Base-by-base conservation (phyloP, 2,329 filamentous ascomycete species). In the Colletotrichum liriopes region DNA sequence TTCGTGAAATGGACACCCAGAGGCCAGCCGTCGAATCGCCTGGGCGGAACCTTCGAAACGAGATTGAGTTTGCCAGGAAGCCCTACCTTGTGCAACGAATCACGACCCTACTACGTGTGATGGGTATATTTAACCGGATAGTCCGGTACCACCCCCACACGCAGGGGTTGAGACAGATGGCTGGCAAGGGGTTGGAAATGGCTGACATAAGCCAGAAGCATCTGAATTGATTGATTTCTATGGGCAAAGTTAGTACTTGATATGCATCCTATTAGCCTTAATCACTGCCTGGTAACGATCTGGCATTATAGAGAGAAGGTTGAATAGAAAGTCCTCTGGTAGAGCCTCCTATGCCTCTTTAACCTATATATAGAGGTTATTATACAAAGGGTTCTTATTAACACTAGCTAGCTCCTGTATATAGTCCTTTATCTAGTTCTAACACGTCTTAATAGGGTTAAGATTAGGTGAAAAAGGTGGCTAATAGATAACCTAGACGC, bases 51-150 rank as follows among this genome's bases (percentile, higher is more conserved):
- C 56, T 32, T 65, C 39, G 59, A 72, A 70, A 72, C 70, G 65
- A 72, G 70, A 72, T 72, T 72, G 65, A 72, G 65, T 72, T 72
- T 72, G 59, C 70, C n/a, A 70, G 59, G 65, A 69, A 58, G 37
- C 52, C 59, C 54, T 60, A 59, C 45, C 58, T 69, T 43, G 59
- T 59, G n/a, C 54, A 56, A 70, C 60, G 41, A 56, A 72, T 54
- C 14, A 35, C 26, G 29, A 29, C 60, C 65, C 39, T 8, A 7
- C 11, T n/a, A n/a, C n/a, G n/a, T n/a, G n/a, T n/a, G n/a, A n/a
- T n/a, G n/a, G n/a, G n/a, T n/a, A n/a, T n/a, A n/a, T n/a, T n/a
- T n/a, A n/a, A n/a, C n/a, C n/a, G n/a, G n/a, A n/a, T n/a, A n/a
- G n/a, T n/a, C n/a, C n/a, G n/a, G n/a, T n/a, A n/a, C n/a, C n/a